These are phyloP conservation scores for Penicillium frequentans DNA, from an alignment of 2,329 filamentous ascomycete genomes.

Conservation along the genomic window DNA sequence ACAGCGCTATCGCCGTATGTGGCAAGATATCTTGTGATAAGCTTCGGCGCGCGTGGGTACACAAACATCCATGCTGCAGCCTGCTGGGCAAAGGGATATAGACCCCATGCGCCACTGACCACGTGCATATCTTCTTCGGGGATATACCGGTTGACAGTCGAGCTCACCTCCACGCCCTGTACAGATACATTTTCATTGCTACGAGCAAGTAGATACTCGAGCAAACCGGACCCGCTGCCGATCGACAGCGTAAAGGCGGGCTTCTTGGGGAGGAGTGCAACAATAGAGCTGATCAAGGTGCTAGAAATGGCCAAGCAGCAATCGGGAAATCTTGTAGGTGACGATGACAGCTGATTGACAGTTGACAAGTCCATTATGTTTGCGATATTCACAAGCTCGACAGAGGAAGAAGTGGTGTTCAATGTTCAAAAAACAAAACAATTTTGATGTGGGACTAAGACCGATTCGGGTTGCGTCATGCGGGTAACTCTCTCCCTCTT, in stretches of 20 bases:
- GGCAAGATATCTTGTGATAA: slow-evolving; percentile 48
- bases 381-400: neutral
- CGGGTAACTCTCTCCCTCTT: slow-evolving; percentile 5
- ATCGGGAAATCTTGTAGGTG: slow-evolving; percentile 24
- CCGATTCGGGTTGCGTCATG: slow-evolving; percentile 21
- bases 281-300: slow-evolving; percentile 19
- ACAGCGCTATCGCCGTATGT: slow-evolving; percentile 12
- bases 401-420: no score
- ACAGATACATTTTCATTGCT: slow-evolving; percentile 31
- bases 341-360: slow-evolving; percentile 13
- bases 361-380: slow-evolving; percentile 17
- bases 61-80: slow-evolving; percentile 54
- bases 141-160: slow-evolving; percentile 48
- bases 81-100: slow-evolving; percentile 43
- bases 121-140: slow-evolving; percentile 41
- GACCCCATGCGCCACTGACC: slow-evolving; percentile 47
- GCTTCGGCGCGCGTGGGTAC: slow-evolving; percentile 51
- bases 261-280: slow-evolving; percentile 22
- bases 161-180: slow-evolving; percentile 51
- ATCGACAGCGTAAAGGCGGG: slow-evolving; percentile 44
- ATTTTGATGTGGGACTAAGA: neutral
- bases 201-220: slow-evolving; percentile 46
- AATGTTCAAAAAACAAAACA: no score
- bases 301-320: slow-evolving; percentile 32
- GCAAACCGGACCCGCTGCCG: slow-evolving; percentile 53